These are phyloP conservation scores for Cystofilobasidium bisporidii DNA, from an alignment of 768 basidiomycete genomes.

Conservation along the genomic window DNA sequence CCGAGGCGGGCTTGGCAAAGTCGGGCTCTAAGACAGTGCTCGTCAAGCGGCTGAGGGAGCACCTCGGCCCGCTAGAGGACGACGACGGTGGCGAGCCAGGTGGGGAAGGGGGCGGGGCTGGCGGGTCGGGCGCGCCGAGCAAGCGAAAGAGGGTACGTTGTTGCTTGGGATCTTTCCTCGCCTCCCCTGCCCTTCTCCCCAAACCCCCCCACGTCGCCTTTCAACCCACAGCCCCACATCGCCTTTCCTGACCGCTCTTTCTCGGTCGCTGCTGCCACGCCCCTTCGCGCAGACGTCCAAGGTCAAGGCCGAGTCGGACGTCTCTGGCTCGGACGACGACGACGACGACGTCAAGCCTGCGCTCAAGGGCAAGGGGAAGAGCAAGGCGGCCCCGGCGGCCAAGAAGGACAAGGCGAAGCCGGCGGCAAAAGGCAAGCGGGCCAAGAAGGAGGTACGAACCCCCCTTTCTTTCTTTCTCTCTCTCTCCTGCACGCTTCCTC, in stretches of 20 bases:
- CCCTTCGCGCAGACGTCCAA: too few relatives aligned
- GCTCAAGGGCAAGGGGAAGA: neutral
- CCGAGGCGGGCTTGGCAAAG: neutral
- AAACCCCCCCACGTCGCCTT: neutral
- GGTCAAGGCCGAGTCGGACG: neutral
- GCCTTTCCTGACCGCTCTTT: too few relatives aligned
- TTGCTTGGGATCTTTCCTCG: too few relatives aligned
- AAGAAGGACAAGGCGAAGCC: neutral
- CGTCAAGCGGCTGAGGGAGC: neutral
- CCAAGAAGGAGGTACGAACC: neutral
- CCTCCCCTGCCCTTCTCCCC: neutral
- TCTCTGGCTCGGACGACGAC: too few relatives aligned
- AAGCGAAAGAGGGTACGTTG: neutral
- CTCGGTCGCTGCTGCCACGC: too few relatives aligned
- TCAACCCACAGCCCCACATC: too few relatives aligned
- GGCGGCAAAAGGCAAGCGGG: neutral
- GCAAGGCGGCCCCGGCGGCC: neutral
- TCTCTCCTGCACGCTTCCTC: too few relatives aligned
- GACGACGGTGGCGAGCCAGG: neutral
- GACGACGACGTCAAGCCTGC: neutral
- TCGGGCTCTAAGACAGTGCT: neutral
- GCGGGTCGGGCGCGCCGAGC: too few relatives aligned
- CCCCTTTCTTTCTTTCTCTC: too few relatives aligned
- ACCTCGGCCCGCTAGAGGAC: neutral
- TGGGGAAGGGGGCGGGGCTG: neutral